These are phyloP conservation scores for Fraxinus cuspidata DNA, from an alignment of 257 asterid genomes.

Conservation along the genomic window DNA sequence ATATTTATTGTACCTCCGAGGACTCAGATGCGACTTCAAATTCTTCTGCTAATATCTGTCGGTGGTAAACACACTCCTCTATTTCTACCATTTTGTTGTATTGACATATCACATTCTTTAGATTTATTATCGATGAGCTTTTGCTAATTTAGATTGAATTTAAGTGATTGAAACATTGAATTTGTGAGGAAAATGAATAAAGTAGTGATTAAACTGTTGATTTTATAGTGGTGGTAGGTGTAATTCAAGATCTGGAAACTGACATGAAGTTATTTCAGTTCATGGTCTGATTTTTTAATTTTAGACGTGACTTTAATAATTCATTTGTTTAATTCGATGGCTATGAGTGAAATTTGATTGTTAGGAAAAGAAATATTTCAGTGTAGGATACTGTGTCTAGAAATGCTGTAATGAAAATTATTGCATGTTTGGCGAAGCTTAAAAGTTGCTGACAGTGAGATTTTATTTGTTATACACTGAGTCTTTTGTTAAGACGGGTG, in stretches of 20 bases:
- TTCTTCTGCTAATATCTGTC: conserved; percentile 63
- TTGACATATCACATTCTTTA: conserved; percentile 13
- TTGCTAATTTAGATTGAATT: conserved; percentile 27
- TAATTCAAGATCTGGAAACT: conserved; percentile 37
- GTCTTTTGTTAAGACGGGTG: conserved; percentile 1
- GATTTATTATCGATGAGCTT: conserved; percentile 21
- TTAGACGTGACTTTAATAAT: background rate
- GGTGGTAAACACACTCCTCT: conserved; percentile 55
- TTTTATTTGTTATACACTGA: background rate
- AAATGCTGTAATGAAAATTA: background rate
- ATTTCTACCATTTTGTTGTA: conserved; percentile 18
- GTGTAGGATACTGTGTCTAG: background rate
- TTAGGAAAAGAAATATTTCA: background rate
- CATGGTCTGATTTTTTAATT: conserved; percentile 10
- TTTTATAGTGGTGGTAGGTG: conserved; percentile 15
- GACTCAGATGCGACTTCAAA: conserved; percentile 55
- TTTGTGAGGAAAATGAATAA: conserved; percentile 13
- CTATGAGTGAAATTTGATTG: conserved; percentile 2
- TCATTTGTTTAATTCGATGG: conserved; percentile 22
- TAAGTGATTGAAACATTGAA: conserved; percentile 27
- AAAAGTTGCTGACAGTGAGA: conserved; percentile 20
- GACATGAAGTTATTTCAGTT: conserved; percentile 10
- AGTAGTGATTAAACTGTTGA: conserved; percentile 16
- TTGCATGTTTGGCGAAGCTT: background rate
- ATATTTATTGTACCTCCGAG: background rate